These are phyloP conservation scores for Quercus rubra DNA, from an alignment of 306 rosid species.

Conservation along the genomic window DNA sequence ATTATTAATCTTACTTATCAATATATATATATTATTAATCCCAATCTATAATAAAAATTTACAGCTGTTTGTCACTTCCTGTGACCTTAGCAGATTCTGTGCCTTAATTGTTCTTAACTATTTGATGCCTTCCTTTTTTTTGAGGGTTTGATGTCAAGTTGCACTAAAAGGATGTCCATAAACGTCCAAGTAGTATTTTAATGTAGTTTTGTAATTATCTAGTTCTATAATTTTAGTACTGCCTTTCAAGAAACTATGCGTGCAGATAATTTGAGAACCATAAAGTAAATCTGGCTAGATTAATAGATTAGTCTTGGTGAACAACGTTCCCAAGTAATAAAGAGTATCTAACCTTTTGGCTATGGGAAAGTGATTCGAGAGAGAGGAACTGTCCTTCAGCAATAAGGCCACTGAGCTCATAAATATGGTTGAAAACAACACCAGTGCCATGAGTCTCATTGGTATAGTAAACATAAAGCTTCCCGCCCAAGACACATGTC, in stretches of 20 bases:
- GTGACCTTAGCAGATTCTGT: not conserved
- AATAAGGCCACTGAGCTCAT: constrained; percentile 77
- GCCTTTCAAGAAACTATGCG: not conserved
- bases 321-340: not conserved
- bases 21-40: no score
- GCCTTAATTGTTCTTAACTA: not conserved
- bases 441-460: constrained; percentile 50
- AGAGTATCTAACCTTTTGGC: constrained; percentile 59
- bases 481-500: constrained; percentile 78
- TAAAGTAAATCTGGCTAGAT: not conserved
- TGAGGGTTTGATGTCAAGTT: no score
- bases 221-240: not conserved
- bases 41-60: no score
- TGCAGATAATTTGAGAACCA: not conserved
- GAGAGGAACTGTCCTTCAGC: constrained; percentile 66
- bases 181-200: not conserved
- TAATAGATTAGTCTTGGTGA: not conserved
- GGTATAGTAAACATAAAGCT: constrained; percentile 71
- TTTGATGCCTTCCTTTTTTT: not conserved
- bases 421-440: constrained; percentile 74
- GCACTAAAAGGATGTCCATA: not conserved
- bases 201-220: not conserved
- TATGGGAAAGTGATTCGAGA: constrained; percentile 64
- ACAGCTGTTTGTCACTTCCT: not conserved
- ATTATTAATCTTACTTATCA: no score